A percentile compares a stretch with the other conserved stretches of the same genome.
These are phyloP conservation scores for Thielaviopsis ethacetica DNA, from an alignment of 2,329 filamentous ascomycete species.

Conservation along the genomic window DNA sequence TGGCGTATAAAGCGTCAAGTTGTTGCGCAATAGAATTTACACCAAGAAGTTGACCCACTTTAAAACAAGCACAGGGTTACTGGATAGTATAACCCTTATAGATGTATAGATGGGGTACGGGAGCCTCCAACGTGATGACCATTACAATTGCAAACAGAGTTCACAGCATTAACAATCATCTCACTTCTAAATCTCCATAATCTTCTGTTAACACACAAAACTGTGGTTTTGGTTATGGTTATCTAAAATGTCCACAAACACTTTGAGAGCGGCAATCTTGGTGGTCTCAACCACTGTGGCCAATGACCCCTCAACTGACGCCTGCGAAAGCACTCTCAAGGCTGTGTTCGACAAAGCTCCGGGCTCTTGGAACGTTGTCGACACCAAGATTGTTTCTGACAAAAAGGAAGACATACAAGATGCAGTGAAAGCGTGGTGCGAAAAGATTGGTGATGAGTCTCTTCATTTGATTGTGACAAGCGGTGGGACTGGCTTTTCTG, in stretches of 20 bases:
- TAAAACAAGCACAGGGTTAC: not conserved
- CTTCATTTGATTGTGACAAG: constrained; percentile 73
- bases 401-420: constrained; percentile 57
- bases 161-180: no score
- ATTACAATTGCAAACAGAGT: no score
- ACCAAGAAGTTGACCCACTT: not conserved
- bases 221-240: not conserved
- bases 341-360: constrained; percentile 53
- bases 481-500: constrained; percentile 84
- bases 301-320: constrained; percentile 62
- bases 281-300: constrained; percentile 84
- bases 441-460: constrained; percentile 34
- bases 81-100: not conserved
- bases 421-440: constrained; percentile 56
- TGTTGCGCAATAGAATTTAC: constrained; percentile 4
- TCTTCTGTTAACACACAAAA: not conserved
- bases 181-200: no score
- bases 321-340: constrained; percentile 48
- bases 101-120: not conserved
- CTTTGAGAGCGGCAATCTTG: constrained; percentile 60
- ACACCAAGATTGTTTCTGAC: constrained; percentile 66
- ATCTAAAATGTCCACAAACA: constrained; percentile 20
- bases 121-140: not conserved
- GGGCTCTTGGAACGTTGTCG: constrained; percentile 52
- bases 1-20: not conserved